A percentile compares a stretch with the other conserved stretches of the same genome.
These are phyloP conservation scores for Ophiostoma tasmaniense DNA, from an alignment of 2,329 filamentous ascomycete genomes.

Conservation along the genomic window DNA sequence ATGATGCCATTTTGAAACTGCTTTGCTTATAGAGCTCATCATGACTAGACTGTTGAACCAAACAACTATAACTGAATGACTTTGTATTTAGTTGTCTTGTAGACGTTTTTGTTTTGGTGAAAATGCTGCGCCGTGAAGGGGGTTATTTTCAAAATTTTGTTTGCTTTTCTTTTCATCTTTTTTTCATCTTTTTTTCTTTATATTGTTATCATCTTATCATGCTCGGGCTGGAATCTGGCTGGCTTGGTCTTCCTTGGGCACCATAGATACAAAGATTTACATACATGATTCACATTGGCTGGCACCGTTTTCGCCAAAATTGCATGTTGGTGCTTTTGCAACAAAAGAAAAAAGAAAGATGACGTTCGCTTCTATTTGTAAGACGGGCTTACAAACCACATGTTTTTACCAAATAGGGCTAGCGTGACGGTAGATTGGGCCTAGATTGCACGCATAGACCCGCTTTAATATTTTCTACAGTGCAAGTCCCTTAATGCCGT, in stretches of 20 bases:
- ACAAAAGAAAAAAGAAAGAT: slow-evolving; percentile 7
- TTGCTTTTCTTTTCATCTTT: too few species aligned
- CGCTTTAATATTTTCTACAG: not conserved
- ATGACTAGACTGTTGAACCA: too few species aligned
- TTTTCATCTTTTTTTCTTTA: not conserved
- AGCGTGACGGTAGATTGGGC: not conserved
- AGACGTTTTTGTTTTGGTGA: too few species aligned
- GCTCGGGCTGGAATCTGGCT: not conserved
- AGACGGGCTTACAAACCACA: not conserved
- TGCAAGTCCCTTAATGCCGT: not conserved
- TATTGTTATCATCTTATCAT: not conserved
- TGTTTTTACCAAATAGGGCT: not conserved
- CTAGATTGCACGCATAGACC: not conserved
- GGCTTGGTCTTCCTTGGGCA: not conserved
- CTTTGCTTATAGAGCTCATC: not conserved
- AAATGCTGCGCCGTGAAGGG: too few species aligned
- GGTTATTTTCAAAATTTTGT: too few species aligned
- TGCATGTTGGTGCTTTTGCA: not conserved
- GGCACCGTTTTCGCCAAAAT: not conserved
- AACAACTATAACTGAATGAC: too few species aligned
- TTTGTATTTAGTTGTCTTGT: too few species aligned
- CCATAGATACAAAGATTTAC: not conserved
- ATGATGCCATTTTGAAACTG: not conserved
- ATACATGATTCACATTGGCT: not conserved
- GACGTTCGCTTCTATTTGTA: not conserved